Evolutionary conservation across 345 rosid genomes (phyloP), one percentile per base, ranked within the genome.

Genomic region (Salix dunnii): DNA sequence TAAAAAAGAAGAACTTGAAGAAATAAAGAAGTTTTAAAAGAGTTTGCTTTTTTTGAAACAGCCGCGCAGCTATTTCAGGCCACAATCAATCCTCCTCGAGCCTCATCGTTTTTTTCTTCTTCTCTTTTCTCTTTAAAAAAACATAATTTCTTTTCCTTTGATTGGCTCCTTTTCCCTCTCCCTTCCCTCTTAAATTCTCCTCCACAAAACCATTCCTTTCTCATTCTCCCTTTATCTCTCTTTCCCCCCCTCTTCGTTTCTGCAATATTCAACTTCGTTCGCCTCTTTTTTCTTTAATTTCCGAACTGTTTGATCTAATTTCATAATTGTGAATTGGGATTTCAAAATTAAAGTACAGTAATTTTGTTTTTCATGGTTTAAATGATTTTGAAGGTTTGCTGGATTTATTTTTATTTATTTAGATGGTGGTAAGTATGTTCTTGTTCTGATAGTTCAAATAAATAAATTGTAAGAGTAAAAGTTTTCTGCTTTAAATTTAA

Each of bases 81-180:
- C 81, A 74, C 80, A 76, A 69, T 76, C 80, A 79, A 73, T 73
- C 70, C 36, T 35, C 36, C 70, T 61, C 72, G 77, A 49, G 48
- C 74, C 49, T 46, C 35, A 46, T 14, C 14, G 9, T 11, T 17
- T 25, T 62, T 36, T 0, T 31, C 33, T 67, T n/a, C 9, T 38
- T 33, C 23, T 4, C 0, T 67, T 40, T 28, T 67, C 63, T 58
- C 30, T 74, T 74, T 8, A 31, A 18, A 20, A 36, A 72, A 4
- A 33, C 69, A 20, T 12, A 6, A 7, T 23, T 14, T 30, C 20
- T 25, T 18, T 35, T 40, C 42, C 23, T 73, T 31, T 53, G 10
- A 66, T 74, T 51, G 43, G 49, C 51, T 36, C 55, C 60, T 60
- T 4, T 20, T 11, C 11, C 42, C 11, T 4, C 5, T 40, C 33